Evolutionary conservation across 148 eudicot genomes (phyloP).

Genomic region (Heliosperma pusillum): DNA sequence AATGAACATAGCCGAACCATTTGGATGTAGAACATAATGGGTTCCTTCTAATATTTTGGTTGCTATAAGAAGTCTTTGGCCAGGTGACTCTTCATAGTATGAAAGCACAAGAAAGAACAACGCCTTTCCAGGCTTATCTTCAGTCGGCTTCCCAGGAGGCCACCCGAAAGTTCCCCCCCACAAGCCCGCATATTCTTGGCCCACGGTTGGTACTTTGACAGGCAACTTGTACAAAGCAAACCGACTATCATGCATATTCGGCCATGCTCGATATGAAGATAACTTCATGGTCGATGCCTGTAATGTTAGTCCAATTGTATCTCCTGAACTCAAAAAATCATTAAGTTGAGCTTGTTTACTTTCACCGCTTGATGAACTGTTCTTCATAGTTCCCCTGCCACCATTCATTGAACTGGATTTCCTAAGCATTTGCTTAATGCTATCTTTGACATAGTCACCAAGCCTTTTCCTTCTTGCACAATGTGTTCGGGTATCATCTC

Average conservation of each 20-base stretch:
- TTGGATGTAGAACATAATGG: conserved; percentile 68
- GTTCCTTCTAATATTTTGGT: conserved; percentile 82
- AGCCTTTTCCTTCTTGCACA: conserved; percentile 53
- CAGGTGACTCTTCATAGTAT: conserved; percentile 53
- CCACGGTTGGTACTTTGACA: conserved; percentile 33
- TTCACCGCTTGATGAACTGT: conserved; percentile 45
- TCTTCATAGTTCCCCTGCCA: conserved; percentile 39
- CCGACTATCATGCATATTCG: conserved; percentile 67
- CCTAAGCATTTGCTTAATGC: conserved; percentile 55
- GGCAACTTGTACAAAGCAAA: conserved; percentile 79
- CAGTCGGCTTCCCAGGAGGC: conserved; percentile 75
- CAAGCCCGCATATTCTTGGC: conserved; percentile 60
- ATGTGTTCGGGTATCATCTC: conserved; percentile 39
- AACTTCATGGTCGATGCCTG: conserved; percentile 60
- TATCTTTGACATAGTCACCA: conserved; percentile 52
- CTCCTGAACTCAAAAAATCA: conserved; percentile 57
- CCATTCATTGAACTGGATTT: conserved; percentile 46
- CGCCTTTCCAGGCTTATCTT: conserved; percentile 71
- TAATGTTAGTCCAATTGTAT: conserved; percentile 61
- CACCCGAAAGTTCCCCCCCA: conserved; percentile 90
- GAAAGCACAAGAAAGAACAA: conserved; percentile 63
- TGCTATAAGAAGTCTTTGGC: conserved; percentile 52
- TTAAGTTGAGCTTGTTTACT: conserved; percentile 56
- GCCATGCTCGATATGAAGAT: conserved; percentile 69
- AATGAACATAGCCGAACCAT: conserved; percentile 82